These are phyloP conservation scores for Phyllosticta ampelicida DNA, from an alignment of 2,329 filamentous ascomycete genomes.

Conservation along the genomic window DNA sequence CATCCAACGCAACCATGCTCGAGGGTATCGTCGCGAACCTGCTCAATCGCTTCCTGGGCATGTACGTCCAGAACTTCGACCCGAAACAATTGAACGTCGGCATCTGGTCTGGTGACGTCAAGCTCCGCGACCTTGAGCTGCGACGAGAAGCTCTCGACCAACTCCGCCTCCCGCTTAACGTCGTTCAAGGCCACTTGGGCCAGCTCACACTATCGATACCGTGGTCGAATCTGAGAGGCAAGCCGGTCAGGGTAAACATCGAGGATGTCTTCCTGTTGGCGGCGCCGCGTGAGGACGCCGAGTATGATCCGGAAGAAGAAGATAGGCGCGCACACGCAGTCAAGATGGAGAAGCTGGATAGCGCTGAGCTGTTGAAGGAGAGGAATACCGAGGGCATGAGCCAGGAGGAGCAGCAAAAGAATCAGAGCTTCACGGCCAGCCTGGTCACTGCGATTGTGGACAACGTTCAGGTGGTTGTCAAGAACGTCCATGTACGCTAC, in stretches of 20 bases:
- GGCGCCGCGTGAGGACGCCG: conserved; percentile 87
- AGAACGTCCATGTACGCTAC: conserved; percentile 97
- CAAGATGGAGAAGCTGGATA: conserved; percentile 98
- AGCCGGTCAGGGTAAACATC: conserved; percentile 88
- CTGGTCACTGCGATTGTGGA: conserved; percentile 94
- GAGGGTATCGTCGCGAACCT: conserved; percentile 94
- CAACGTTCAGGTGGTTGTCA: conserved; percentile 94
- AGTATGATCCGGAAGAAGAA: conserved; percentile 89
- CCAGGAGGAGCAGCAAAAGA: conserved; percentile 91
- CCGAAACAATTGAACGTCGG: conserved; percentile 95
- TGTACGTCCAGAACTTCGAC: conserved; percentile 99
- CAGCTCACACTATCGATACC: conserved; percentile 87
- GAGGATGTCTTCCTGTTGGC: conserved; percentile 95
- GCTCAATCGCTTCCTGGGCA: conserved; percentile 97
- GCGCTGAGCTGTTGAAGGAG: conserved; percentile 88
- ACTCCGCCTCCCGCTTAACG: conserved; percentile 90
- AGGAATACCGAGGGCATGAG: conserved; percentile 86
- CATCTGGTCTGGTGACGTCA: conserved; percentile 98
- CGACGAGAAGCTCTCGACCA: conserved; percentile 93
- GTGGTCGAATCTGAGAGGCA: conserved; percentile 92
- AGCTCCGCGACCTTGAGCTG: conserved; percentile 83
- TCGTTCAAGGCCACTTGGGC: conserved; percentile 88
- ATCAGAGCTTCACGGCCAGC: conserved; percentile 93
- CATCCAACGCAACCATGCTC: conserved; percentile 61
- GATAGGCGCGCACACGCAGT: conserved; percentile 74